phyloP scores from a whole-genome alignment of 306 rosid species.

The Acacia acuminata region DNA sequence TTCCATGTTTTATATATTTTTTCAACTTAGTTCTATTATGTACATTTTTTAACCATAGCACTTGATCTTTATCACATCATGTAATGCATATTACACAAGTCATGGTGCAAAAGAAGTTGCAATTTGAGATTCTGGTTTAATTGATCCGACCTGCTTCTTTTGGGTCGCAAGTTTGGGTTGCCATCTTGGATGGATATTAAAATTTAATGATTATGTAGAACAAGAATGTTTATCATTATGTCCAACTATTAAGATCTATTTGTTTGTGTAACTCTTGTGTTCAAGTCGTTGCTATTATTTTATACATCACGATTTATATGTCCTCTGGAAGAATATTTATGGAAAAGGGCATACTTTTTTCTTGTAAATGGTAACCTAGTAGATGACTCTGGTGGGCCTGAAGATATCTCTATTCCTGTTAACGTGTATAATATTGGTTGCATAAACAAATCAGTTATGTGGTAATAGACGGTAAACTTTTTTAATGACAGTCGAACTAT shows the following conservation, averaged over 20 bases:
- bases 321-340: neutral
- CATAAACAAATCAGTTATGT: neutral
- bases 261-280: neutral
- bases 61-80: neutral
- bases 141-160: neutral
- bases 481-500: constrained; percentile 58
- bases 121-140: neutral
- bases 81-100: neutral
- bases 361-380: neutral
- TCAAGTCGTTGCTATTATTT: neutral
- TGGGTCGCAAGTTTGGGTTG: neutral
- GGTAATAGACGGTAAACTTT: neutral
- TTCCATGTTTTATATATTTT: too few relatives aligned
- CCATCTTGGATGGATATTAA: neutral
- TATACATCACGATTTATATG: neutral
- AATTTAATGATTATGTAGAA: neutral
- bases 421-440: neutral
- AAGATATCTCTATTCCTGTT: neutral
- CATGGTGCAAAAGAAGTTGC: neutral
- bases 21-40: too few relatives aligned
- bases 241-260: neutral
- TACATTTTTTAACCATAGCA: too few relatives aligned
- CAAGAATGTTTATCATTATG: neutral
- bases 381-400: neutral
- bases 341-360: neutral